These are phyloP conservation scores for Russula dissimulans DNA, from an alignment of 768 basidiomycete genomes.

Conservation along the genomic window DNA sequence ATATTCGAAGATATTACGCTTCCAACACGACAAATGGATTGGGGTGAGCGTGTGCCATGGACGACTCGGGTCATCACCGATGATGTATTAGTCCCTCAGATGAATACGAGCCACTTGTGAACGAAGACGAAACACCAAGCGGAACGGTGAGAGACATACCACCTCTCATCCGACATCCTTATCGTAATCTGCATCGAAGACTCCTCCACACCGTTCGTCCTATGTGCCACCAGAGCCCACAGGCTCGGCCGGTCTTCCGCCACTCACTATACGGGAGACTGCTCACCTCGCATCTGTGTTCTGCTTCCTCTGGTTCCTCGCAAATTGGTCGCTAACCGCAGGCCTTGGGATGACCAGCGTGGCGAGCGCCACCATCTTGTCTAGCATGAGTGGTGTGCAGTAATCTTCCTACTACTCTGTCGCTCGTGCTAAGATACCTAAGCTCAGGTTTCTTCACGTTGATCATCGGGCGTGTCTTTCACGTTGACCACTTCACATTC, in stretches of 20 bases:
- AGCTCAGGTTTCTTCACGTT: conserved; percentile 85
- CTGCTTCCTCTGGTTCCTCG: conserved; percentile 87
- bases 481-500: conserved; percentile 66
- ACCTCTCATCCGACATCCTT: neutral
- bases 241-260: conserved; percentile 22
- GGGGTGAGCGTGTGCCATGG: neutral
- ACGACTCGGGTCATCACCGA: neutral
- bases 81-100: conserved; percentile 13
- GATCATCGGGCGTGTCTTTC: conserved; percentile 69
- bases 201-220: neutral
- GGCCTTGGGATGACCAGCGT: conserved; percentile 83
- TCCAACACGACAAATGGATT: neutral
- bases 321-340: conserved; percentile 87
- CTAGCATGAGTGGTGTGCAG: conserved; percentile 75
- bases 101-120: conserved; percentile 25
- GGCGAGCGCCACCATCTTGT: conserved; percentile 86
- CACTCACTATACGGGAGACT: conserved; percentile 61
- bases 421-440: neutral
- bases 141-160: conserved; percentile 7
- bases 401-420: neutral
- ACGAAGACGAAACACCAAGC: conserved; percentile 17
- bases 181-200: neutral
- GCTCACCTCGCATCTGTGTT: conserved; percentile 69
- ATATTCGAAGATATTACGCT: conserved; percentile 17
- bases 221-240: conserved; percentile 2